Conservation (phyloP, 257 asterid species). For the Prunella vulgaris region DNA sequence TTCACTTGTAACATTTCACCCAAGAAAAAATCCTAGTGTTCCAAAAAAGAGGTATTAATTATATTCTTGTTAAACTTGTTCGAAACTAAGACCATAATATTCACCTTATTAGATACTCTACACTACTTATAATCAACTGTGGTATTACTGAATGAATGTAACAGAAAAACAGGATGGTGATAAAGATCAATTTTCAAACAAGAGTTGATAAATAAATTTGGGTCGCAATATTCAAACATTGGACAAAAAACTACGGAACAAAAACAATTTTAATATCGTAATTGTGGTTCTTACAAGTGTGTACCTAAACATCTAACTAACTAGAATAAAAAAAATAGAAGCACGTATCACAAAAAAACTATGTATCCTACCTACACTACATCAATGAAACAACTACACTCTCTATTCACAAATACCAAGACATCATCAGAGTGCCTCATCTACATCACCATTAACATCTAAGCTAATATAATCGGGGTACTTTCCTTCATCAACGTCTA, state of each 20-base stretch:
- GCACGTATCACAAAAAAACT: not conserved
- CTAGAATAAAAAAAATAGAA: not conserved
- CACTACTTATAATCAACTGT: no score
- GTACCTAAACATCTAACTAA: slow-evolving; percentile 27
- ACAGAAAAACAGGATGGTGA: not conserved
- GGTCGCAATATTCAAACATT: no score
- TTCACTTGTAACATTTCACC: no score
- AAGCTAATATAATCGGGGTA: slow-evolving; percentile 70
- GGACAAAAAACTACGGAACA: no score
- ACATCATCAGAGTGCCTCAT: slow-evolving; percentile 18
- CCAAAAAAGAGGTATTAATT: not conserved
- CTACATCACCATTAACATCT: slow-evolving; percentile 37
- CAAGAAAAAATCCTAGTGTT: not conserved
- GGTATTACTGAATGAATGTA: no score
- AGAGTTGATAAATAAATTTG: no score
- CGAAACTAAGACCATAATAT: no score
- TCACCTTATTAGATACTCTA: no score
- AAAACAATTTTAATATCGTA: not conserved
- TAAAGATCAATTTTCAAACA: not conserved
- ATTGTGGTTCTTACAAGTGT: slow-evolving; percentile 12
- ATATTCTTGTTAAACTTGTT: no score
- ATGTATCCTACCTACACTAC: slow-evolving; percentile 4
- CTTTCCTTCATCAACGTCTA: no score
- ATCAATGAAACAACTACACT: slow-evolving; percentile 9
- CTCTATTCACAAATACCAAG: slow-evolving; percentile 30